Conservation (phyloP, 306 rosid genomes). For the Quercus wislizeni region DNA sequence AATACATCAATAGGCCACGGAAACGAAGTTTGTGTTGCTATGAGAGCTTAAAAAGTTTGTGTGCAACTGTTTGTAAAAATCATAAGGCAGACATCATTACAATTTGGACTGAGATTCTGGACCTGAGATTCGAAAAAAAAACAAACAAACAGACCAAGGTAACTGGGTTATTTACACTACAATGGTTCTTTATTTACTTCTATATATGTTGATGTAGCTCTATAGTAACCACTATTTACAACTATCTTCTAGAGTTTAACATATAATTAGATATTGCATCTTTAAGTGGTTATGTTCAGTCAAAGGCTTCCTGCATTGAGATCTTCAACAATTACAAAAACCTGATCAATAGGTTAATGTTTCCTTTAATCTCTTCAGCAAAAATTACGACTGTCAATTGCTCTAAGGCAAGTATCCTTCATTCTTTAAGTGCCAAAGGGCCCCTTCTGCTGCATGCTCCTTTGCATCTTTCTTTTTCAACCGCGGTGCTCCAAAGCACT, state of each 20-base stretch:
- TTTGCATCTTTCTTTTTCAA: constrained; percentile 69
- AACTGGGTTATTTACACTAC: no score
- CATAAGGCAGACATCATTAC: no score
- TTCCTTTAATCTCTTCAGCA: neutral
- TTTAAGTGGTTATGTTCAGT: neutral
- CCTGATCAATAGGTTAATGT: neutral
- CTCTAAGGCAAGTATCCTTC: constrained; percentile 37
- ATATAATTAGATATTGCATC: neutral
- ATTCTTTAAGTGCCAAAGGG: constrained; percentile 67
- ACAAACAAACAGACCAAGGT: no score
- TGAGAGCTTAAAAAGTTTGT: no score
- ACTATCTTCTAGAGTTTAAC: neutral
- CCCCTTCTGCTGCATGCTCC: constrained; percentile 83
- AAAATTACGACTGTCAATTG: neutral
- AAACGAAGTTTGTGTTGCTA: no score
- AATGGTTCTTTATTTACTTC: neutral
- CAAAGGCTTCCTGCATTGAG: neutral
- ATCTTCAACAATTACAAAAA: neutral
- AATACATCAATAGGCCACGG: no score
- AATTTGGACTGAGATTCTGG: no score
- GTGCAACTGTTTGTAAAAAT: no score
- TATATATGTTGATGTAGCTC: neutral
- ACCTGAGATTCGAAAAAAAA: no score
- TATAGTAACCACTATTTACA: neutral
- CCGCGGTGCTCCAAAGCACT: constrained; percentile 52